These are phyloP conservation scores for Leccinum griseonigrum DNA, from an alignment of 1,284 basidiomycete genomes.

Conservation along the genomic window DNA sequence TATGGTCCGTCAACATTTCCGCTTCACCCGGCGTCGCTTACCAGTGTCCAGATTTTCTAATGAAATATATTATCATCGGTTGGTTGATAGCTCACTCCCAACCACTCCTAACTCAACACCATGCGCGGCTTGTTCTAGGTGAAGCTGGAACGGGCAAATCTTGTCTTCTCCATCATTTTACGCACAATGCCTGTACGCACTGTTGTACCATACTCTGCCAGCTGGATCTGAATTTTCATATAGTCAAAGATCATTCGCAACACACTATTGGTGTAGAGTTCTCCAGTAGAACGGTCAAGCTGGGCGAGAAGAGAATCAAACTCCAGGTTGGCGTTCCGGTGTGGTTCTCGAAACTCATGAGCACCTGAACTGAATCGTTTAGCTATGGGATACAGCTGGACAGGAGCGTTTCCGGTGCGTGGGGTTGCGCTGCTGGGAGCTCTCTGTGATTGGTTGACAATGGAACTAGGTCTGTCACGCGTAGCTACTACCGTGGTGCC, in stretches of 20 bases:
- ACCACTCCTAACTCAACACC: slow-evolving; percentile 4
- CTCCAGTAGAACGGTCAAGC: slow-evolving; percentile 82
- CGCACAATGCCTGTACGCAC: slow-evolving; percentile 85
- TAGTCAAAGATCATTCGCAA: slow-evolving; percentile 95
- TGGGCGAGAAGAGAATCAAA: slow-evolving; percentile 93
- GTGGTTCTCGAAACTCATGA: slow-evolving; percentile 9
- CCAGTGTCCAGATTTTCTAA: slow-evolving; percentile 76
- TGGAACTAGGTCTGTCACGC: slow-evolving; percentile 79
- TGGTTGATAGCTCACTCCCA: slow-evolving; percentile 19
- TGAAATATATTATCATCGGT: slow-evolving; percentile 98
- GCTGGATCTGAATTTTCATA: slow-evolving; percentile 8
- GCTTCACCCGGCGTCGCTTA: slow-evolving; percentile 15
- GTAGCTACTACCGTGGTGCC: slow-evolving; percentile 95
- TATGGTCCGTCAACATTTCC: slow-evolving; percentile 60
- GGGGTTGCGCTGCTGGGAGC: slow-evolving; percentile 6
- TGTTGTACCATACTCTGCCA: slow-evolving; percentile 24
- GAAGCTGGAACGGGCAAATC: slow-evolving; percentile 97
- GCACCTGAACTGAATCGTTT: slow-evolving; percentile 15
- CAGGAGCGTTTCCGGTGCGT: slow-evolving; percentile 88
- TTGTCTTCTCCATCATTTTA: slow-evolving; percentile 93
- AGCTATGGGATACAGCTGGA: slow-evolving; percentile 98
- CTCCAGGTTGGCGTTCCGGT: slow-evolving; percentile 65
- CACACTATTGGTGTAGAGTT: slow-evolving; percentile 99
- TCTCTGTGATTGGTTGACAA: slow-evolving; percentile 10
- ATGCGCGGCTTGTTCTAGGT: slow-evolving; percentile 46